phyloP scores from a whole-genome alignment of 495 filamentous ascomycete species.

The Aspergillus hancockii region DNA sequence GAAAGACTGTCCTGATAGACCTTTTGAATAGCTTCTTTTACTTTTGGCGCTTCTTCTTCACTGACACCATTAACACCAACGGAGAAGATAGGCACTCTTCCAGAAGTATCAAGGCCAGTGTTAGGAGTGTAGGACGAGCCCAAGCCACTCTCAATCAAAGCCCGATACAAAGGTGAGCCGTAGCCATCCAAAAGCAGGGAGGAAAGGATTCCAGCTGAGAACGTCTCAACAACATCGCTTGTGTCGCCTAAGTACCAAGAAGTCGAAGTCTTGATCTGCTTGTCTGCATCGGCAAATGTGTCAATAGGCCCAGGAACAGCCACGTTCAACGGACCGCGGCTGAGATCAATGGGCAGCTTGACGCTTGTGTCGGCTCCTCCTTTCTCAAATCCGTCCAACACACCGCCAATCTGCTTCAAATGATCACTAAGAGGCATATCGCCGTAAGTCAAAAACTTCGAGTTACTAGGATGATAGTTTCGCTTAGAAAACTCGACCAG shows the following conservation, averaged over 20 bases:
- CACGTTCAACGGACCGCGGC: constrained; percentile 62
- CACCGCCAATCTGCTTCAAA: constrained; percentile 70
- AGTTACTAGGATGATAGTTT: constrained; percentile 96
- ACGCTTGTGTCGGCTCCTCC: constrained; percentile 70
- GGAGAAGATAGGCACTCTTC: constrained; percentile 78
- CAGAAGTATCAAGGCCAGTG: constrained; percentile 81
- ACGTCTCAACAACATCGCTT: constrained; percentile 78
- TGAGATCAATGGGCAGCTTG: constrained; percentile 73
- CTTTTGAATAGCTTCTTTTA: constrained; percentile 70
- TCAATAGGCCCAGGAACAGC: constrained; percentile 83
- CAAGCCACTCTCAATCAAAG: constrained; percentile 86
- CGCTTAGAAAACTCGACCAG: constrained; percentile 81
- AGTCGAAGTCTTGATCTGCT: constrained; percentile 88
- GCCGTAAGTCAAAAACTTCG: constrained; percentile 93
- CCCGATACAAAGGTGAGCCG: constrained; percentile 88
- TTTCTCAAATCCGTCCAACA: constrained; percentile 68
- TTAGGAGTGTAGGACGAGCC: constrained; percentile 94
- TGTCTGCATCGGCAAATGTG: constrained; percentile 77
- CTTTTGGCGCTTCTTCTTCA: constrained; percentile 71
- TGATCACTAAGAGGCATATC: constrained; percentile 85
- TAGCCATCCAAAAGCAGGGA: constrained; percentile 88
- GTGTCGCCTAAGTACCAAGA: constrained; percentile 90
- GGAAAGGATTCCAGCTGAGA: constrained; percentile 78
- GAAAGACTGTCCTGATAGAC: constrained; percentile 64
- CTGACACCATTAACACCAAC: constrained; percentile 85